Conservation (phyloP, 345 rosid species). For the Salix caprea region DNA sequence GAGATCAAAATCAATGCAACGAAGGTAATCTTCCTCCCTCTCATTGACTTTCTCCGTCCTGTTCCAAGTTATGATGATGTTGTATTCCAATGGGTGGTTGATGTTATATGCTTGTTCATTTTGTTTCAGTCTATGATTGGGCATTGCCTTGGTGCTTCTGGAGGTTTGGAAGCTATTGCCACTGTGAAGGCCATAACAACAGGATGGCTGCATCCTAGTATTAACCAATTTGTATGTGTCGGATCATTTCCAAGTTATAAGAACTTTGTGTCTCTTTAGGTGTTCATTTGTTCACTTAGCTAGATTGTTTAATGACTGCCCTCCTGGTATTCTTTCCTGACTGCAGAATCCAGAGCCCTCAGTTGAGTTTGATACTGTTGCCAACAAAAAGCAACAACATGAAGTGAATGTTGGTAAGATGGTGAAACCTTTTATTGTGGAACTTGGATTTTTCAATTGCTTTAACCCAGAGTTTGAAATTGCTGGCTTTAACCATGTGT, state of each 20-base stretch:
- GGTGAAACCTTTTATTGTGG: neutral
- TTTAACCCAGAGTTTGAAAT: neutral
- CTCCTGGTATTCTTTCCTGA: constrained; percentile 6
- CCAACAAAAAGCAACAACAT: constrained; percentile 79
- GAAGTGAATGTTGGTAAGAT: constrained; percentile 96
- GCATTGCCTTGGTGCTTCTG: constrained; percentile 98
- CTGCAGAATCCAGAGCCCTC: constrained; percentile 86
- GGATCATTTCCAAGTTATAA: neutral
- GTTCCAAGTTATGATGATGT: neutral
- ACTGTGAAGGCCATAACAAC: constrained; percentile 80
- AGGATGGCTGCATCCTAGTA: constrained; percentile 94
- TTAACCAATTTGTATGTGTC: constrained; percentile 85
- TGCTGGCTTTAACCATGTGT: neutral
- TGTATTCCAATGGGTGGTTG: constrained; percentile 1
- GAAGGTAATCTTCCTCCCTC: constrained; percentile 52
- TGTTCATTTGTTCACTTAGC: neutral
- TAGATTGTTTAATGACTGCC: neutral
- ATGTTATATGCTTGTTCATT: neutral
- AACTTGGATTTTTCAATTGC: constrained; percentile 1
- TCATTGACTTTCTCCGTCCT: neutral
- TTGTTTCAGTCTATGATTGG: constrained; percentile 90
- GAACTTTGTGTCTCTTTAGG: neutral
- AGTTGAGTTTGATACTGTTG: constrained; percentile 81
- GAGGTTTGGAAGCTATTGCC: constrained; percentile 97
- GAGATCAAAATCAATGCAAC: constrained; percentile 94